These are phyloP conservation scores for Pichia sp. DNA, from an alignment of 1,139 yeast genomes.

Conservation along the genomic window DNA sequence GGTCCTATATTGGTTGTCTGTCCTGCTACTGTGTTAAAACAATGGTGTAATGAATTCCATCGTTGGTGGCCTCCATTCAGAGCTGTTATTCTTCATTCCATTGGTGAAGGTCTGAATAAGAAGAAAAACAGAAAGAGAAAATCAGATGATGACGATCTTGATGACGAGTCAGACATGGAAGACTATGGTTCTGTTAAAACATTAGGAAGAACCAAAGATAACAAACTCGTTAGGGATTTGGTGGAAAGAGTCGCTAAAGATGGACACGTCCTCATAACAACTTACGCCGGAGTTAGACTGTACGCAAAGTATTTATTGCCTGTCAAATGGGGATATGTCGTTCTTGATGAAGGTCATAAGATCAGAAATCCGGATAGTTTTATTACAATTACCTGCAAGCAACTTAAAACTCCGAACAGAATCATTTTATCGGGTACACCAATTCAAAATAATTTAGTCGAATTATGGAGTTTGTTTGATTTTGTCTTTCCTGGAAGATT, in stretches of 20 bases:
- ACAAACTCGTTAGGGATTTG: slow-evolving; percentile 43
- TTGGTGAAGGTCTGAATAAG: slow-evolving; percentile 74
- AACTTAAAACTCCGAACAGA: slow-evolving; percentile 75
- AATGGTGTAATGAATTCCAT: slow-evolving; percentile 96
- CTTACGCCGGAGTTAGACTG: slow-evolving; percentile 85
- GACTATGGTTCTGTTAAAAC: slow-evolving; percentile 26
- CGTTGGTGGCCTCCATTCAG: slow-evolving; percentile 98
- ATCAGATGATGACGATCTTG: slow-evolving; percentile 28
- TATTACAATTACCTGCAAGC: slow-evolving; percentile 82
- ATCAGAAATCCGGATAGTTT: slow-evolving; percentile 93
- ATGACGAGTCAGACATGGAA: slow-evolving; percentile 36
- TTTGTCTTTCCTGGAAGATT: slow-evolving; percentile 92
- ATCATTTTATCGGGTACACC: slow-evolving; percentile 95
- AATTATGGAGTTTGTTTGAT: slow-evolving; percentile 93
- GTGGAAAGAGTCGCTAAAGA: slow-evolving; percentile 50
- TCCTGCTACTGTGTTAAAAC: slow-evolving; percentile 94
- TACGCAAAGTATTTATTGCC: slow-evolving; percentile 71
- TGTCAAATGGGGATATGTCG: slow-evolving; percentile 83
- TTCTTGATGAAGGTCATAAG: slow-evolving; percentile 95
- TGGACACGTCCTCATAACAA: slow-evolving; percentile 88
- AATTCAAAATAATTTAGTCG: slow-evolving; percentile 87
- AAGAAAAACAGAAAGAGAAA: slow-evolving; percentile 26
- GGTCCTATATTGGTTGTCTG: slow-evolving; percentile 88
- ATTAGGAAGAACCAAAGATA: slow-evolving; percentile 33
- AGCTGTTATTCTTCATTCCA: slow-evolving; percentile 83